These are phyloP conservation scores for Candida gigantensis DNA, from an alignment of 1,139 yeast species.

Conservation along the genomic window DNA sequence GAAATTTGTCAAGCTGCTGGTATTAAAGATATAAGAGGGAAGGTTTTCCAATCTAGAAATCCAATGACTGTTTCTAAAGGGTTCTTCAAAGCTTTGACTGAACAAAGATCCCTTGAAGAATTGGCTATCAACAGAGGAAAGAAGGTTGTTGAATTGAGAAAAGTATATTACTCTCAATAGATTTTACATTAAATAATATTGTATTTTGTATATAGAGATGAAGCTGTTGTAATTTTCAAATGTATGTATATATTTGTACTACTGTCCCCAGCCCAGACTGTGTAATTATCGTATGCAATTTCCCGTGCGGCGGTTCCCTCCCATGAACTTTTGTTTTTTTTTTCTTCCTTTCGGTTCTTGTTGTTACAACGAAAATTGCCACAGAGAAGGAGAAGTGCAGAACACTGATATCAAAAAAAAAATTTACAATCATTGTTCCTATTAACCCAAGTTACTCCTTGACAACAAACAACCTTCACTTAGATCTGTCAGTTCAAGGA, in stretches of 20 bases:
- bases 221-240: slow-evolving; percentile 1
- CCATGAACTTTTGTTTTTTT: no score
- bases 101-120: slow-evolving; percentile 82
- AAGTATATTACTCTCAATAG: slow-evolving; percentile 71
- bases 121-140: slow-evolving; percentile 93
- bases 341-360: no score
- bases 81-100: slow-evolving; percentile 79
- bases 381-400: not conserved
- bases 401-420: not conserved
- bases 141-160: slow-evolving; percentile 89
- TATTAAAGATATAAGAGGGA: slow-evolving; percentile 88
- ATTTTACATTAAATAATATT: no score
- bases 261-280: no score
- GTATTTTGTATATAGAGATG: slow-evolving; percentile 2
- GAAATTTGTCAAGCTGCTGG: slow-evolving; percentile 96
- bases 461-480: no score
- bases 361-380: not conserved
- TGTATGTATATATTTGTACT: not conserved
- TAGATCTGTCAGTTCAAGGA: no score
- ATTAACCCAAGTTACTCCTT: no score
- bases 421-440: no score
- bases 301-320: not conserved
- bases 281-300: no score
- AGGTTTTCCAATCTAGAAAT: slow-evolving; percentile 89
- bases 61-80: slow-evolving; percentile 94